Conservation (phyloP, 495 filamentous ascomycete species). For the Xylaria curta region DNA sequence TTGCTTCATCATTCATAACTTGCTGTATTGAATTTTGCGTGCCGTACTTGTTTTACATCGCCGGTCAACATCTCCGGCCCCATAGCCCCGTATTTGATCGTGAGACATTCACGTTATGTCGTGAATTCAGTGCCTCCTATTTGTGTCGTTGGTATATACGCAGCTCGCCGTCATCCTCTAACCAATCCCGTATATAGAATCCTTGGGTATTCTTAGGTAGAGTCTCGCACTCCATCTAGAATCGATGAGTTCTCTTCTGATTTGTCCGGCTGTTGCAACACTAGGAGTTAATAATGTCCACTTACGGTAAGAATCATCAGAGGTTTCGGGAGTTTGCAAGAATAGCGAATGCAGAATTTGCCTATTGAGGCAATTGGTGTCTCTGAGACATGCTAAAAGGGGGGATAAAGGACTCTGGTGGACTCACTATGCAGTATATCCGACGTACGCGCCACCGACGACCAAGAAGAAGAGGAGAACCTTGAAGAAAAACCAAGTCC, state of each 20-base stretch:
- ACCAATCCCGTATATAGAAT: constrained; percentile 13
- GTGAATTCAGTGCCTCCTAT: constrained; percentile 8
- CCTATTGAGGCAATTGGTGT: no score
- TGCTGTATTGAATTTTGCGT: constrained; percentile 9
- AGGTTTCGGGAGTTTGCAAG: no score
- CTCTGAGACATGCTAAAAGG: no score
- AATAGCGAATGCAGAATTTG: no score
- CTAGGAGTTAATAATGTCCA: no score
- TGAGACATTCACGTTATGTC: constrained; percentile 5
- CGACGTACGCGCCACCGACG: constrained; percentile 76
- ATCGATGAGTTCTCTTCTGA: constrained; percentile 77
- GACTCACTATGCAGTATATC: constrained; percentile 72
- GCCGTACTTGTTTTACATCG: constrained; percentile 27
- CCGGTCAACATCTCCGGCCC: constrained; percentile 18
- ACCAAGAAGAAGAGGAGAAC: constrained; percentile 74
- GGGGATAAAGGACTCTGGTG: no score
- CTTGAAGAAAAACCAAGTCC: constrained; percentile 94
- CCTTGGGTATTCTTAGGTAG: not conserved
- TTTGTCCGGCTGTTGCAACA: constrained; percentile 50
- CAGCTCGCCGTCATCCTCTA: constrained; percentile 16
- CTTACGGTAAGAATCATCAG: no score
- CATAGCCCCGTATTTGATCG: constrained; percentile 12
- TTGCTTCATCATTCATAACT: constrained; percentile 21
- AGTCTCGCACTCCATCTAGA: constrained; percentile 53
- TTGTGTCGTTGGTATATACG: constrained; percentile 25